A percentile compares a stretch with the other conserved stretches of the same genome.
Conservation (phyloP, 2,329 filamentous ascomycete species). For the Aureobasidium lini region DNA sequence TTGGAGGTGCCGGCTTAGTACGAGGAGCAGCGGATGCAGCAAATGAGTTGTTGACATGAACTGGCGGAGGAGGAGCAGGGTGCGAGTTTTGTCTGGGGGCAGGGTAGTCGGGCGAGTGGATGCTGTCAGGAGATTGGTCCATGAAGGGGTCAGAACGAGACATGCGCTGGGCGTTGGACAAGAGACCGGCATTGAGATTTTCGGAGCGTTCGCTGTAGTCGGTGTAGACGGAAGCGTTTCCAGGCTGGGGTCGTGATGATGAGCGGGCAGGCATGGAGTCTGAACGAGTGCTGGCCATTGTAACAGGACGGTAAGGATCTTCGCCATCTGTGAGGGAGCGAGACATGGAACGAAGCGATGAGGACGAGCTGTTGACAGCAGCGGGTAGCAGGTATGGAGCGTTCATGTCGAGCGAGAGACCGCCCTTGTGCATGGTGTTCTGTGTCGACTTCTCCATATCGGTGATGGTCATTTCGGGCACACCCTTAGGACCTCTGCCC, state of each 20-base stretch:
- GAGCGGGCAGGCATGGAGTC: slow-evolving; percentile 26
- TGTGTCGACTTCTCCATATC: slow-evolving; percentile 35
- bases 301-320: slow-evolving; percentile 71
- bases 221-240: slow-evolving; percentile 45
- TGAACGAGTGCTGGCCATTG: slow-evolving; percentile 46
- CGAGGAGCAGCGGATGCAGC: background rate
- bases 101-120: background rate
- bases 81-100: background rate
- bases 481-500: slow-evolving; percentile 34
- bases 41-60: background rate
- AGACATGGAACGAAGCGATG: slow-evolving; percentile 81
- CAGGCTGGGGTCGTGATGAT: slow-evolving; percentile 21
- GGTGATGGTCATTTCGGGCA: slow-evolving; percentile 53
- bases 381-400: slow-evolving; percentile 94
- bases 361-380: slow-evolving; percentile 66
- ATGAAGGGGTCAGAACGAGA: slow-evolving; percentile 34
- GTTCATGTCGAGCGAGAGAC: slow-evolving; percentile 56
- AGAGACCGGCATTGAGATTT: slow-evolving; percentile 43
- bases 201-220: slow-evolving; percentile 41
- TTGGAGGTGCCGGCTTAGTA: slow-evolving; percentile 1
- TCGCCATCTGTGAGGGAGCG: slow-evolving; percentile 66
- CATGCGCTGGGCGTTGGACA: slow-evolving; percentile 52
- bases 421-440: slow-evolving; percentile 30
- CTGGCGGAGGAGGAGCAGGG: background rate
- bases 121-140: slow-evolving; percentile 4